Conservation (phyloP, 208 protist genomes). For the Leishmania major region DNA sequence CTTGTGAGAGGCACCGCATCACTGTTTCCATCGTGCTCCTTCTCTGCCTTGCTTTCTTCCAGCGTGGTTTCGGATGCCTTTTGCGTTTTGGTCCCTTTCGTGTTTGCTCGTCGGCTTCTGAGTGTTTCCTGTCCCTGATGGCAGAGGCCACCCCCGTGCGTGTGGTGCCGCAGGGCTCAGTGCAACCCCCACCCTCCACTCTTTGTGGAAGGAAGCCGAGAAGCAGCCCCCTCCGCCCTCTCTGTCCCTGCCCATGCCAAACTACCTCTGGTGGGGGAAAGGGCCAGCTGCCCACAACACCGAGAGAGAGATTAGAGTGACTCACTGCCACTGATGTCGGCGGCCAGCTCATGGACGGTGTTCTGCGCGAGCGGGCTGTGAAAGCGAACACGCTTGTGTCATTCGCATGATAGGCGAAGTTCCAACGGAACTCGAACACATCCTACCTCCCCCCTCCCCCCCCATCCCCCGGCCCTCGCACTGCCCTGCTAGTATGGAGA, state of each 20-base stretch:
- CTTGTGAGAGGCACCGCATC: neutral
- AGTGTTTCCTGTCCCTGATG: neutral
- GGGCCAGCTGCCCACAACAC: neutral
- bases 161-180: neutral
- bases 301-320: neutral
- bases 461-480: neutral
- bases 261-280: neutral
- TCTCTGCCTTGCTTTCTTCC: neutral
- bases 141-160: neutral
- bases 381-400: neutral
- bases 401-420: neutral
- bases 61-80: neutral
- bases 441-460: neutral
- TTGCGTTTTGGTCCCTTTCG: neutral
- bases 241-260: neutral
- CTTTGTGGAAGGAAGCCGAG: neutral
- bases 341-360: neutral
- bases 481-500: neutral
- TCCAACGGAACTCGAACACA: neutral
- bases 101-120: neutral
- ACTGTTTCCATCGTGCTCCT: neutral
- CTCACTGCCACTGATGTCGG: neutral
- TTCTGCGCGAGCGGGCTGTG: neutral
- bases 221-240: neutral
- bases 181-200: neutral